Percentiles rank a stretch among this genome's conserved stretches.
Evolutionary conservation across 352 stramenopile genomes (phyloP).

Genomic region (Phytophthora pluvialis): DNA sequence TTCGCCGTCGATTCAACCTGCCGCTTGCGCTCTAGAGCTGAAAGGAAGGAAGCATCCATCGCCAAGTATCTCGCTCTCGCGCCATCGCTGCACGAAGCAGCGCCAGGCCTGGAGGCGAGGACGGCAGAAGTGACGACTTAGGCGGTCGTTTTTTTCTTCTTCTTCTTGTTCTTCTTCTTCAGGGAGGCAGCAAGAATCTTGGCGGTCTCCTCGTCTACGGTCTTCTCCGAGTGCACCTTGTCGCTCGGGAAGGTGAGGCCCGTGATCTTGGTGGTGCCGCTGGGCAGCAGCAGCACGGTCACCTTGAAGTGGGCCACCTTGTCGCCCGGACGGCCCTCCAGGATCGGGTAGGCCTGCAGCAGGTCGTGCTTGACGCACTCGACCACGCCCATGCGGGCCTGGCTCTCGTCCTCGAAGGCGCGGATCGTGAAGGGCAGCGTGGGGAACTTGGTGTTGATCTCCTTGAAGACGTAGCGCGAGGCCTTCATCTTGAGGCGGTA

Average conservation of each 20-base stretch:
- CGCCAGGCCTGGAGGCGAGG: neutral
- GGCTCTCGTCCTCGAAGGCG: conserved; percentile 94
- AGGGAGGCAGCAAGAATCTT: conserved; percentile 91
- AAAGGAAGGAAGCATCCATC: conserved; percentile 32
- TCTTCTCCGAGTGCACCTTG: conserved; percentile 92
- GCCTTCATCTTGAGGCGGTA: conserved; percentile 97
- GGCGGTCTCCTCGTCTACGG: conserved; percentile 92
- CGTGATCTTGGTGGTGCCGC: conserved; percentile 96
- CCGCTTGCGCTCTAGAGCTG: conserved; percentile 22
- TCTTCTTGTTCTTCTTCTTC: conserved; percentile 98
- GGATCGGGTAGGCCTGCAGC: conserved; percentile 97
- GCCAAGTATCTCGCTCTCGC: conserved; percentile 15
- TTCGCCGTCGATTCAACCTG: conserved; percentile 34
- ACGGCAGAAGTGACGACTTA: conserved; percentile 30
- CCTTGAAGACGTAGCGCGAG: conserved; percentile 95
- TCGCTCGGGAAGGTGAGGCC: conserved; percentile 92
- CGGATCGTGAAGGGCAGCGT: conserved; percentile 99
- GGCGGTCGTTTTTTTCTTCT: conserved; percentile 80
- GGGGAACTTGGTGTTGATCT: conserved; percentile 98
- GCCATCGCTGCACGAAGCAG: neutral
- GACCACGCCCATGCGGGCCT: conserved; percentile 97
- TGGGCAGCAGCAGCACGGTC: conserved; percentile 97
- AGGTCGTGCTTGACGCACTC: conserved; percentile 99
- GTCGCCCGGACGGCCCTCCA: conserved; percentile 95
- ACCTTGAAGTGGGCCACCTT: conserved; percentile 99